A percentile compares a stretch with the other conserved stretches of the same genome.
phyloP scores from a whole-genome alignment of 306 rosid species.

The Quercus robur region DNA sequence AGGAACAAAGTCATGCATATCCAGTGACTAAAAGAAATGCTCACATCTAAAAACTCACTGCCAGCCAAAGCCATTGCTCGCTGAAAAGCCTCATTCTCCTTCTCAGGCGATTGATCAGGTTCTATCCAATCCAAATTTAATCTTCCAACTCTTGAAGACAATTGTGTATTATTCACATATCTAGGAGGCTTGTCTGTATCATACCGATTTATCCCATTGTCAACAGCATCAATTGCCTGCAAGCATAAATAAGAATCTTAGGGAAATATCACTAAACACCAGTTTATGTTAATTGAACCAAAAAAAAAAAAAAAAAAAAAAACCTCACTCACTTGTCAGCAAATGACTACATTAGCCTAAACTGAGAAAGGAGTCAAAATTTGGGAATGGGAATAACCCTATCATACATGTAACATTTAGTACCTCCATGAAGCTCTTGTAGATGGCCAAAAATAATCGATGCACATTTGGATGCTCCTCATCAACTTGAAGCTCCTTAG shows the following conservation, averaged over 20 bases:
- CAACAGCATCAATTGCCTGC: slow-evolving; percentile 96
- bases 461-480: slow-evolving; percentile 76
- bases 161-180: slow-evolving; percentile 91
- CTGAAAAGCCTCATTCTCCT: slow-evolving; percentile 87
- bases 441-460: slow-evolving; percentile 70
- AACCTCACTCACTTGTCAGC: neutral
- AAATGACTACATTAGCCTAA: neutral
- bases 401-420: neutral
- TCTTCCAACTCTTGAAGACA: slow-evolving; percentile 89
- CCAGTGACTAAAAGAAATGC: slow-evolving; percentile 2
- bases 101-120: slow-evolving; percentile 79
- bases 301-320: neutral
- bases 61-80: slow-evolving; percentile 87
- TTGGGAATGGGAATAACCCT: neutral
- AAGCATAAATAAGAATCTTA: slow-evolving; percentile 19
- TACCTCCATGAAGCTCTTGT: slow-evolving; percentile 99
- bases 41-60: slow-evolving; percentile 78
- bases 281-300: neutral
- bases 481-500: slow-evolving; percentile 84
- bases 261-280: neutral
- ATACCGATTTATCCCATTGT: slow-evolving; percentile 87
- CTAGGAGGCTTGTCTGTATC: slow-evolving; percentile 89
- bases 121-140: slow-evolving; percentile 92
- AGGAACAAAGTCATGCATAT: neutral
- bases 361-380: too few species aligned